Conservation (phyloP, 164 flowering plant genomes). For the Stephania japonica region DNA sequence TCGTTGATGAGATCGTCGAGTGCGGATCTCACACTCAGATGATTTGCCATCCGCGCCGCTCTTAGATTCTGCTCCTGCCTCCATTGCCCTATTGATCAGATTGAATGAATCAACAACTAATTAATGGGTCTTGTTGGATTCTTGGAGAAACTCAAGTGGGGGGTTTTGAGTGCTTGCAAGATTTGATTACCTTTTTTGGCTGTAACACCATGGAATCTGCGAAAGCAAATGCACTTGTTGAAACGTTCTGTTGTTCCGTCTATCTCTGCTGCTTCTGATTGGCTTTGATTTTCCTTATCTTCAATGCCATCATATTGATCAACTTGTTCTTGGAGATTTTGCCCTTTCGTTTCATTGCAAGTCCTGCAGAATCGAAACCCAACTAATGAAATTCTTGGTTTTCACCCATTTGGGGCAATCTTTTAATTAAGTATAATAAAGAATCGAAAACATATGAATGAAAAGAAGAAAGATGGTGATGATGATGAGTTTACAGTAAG, state of each 20-base stretch:
- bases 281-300: neutral
- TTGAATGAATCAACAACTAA: no score
- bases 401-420: neutral
- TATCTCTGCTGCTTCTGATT: neutral
- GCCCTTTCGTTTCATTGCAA: slow-evolving; percentile 1
- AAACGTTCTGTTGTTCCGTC: neutral
- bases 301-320: neutral
- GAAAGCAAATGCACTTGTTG: slow-evolving; percentile 11
- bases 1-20: slow-evolving; percentile 55
- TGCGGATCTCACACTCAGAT: slow-evolving; percentile 43
- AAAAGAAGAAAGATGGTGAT: neutral
- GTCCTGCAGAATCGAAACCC: slow-evolving; percentile 3
- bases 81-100: slow-evolving; percentile 28
- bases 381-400: neutral
- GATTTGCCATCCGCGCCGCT: slow-evolving; percentile 49
- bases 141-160: neutral
- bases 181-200: no score
- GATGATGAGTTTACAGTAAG: neutral
- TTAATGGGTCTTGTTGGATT: neutral
- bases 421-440: no score
- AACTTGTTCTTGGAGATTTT: slow-evolving; percentile 5
- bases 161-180: neutral
- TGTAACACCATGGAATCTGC: neutral
- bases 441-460: neutral
- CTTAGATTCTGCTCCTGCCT: slow-evolving; percentile 48